Base-by-base conservation (phyloP, 306 rosid species). In the Boehmeria nivea region DNA sequence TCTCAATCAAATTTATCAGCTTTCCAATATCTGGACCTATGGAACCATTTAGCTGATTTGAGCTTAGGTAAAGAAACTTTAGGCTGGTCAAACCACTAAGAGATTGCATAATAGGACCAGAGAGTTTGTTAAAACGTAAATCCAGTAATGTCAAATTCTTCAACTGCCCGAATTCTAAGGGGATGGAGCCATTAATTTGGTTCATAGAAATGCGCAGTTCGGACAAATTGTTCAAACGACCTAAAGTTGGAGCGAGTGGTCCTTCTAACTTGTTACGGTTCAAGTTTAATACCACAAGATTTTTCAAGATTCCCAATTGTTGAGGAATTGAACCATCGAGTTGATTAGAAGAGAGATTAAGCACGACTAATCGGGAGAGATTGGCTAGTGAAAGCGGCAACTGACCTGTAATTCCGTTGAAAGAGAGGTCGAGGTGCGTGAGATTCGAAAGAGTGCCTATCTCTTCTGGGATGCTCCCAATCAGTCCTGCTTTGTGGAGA, bases 171-270 rank as follows among this genome's bases (percentile, higher is more conserved):
- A n/a, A n/a, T n/a, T n/a, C n/a, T n/a, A n/a, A n/a, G n/a, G n/a
- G n/a, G n/a, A n/a, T n/a, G n/a, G n/a, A n/a, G n/a, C n/a, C n/a
- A n/a, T n/a, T n/a, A n/a, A n/a, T n/a, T n/a, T n/a, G n/a, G n/a
- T n/a, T n/a, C n/a, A n/a, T n/a, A n/a, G n/a, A n/a, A n/a, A n/a
- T n/a, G n/a, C n/a, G n/a, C n/a, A n/a, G n/a, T n/a, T n/a, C n/a
- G n/a, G n/a, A n/a, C n/a, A n/a, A n/a, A n/a, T n/a, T n/a, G 60
- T 13, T 36, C 38, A 54, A 54, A 33, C 15, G 61, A 18, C 61
- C 48, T 12, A 57, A 0, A 22, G 20, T 13, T 9, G 61, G 20
- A 57, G 61, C 48, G 7, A 57, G 37, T 40, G 48, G 15, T 2
- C 49, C 61, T 12, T 2, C n/a, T 12, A 57, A 28, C 18, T 40